phyloP scores from a whole-genome alignment of 1,284 basidiomycete species.

The Melampsora abietis-canadensis region DNA sequence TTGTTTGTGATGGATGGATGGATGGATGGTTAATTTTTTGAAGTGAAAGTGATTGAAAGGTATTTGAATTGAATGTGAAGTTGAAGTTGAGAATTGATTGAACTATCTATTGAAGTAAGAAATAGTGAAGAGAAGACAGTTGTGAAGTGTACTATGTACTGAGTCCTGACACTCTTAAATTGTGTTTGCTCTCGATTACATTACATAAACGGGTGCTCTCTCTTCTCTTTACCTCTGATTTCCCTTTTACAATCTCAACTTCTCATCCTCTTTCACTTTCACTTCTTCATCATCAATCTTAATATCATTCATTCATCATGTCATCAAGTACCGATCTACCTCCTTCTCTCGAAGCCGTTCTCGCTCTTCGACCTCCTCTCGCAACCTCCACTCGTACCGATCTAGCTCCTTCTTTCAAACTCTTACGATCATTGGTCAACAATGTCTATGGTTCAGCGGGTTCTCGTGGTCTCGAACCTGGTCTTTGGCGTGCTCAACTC shows the following conservation, averaged over 20 bases:
- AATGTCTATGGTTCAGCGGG: constrained; percentile 13
- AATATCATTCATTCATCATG: not conserved
- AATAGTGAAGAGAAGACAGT: too few relatives aligned
- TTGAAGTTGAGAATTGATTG: too few relatives aligned
- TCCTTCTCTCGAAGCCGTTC: constrained; percentile 12
- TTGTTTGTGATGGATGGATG: too few relatives aligned
- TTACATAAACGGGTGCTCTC: too few relatives aligned
- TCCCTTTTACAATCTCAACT: not conserved
- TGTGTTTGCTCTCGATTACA: too few relatives aligned
- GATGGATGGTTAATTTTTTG: too few relatives aligned
- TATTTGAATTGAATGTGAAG: too few relatives aligned
- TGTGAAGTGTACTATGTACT: too few relatives aligned
- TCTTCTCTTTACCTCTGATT: not conserved
- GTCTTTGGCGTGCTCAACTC: constrained; percentile 40
- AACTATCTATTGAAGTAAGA: too few relatives aligned
- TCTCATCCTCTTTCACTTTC: not conserved
- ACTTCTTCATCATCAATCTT: not conserved
- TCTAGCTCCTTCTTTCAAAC: constrained; percentile 42
- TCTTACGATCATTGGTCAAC: constrained; percentile 31
- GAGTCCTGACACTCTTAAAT: too few relatives aligned
- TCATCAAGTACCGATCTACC: constrained; percentile 3
- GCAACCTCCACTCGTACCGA: constrained; percentile 41
- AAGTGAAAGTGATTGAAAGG: too few relatives aligned
- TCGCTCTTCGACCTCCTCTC: constrained; percentile 37
- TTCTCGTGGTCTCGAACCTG: constrained; percentile 26